Conservation (phyloP, 2,329 filamentous ascomycete species). For the Clonostachys sp. region DNA sequence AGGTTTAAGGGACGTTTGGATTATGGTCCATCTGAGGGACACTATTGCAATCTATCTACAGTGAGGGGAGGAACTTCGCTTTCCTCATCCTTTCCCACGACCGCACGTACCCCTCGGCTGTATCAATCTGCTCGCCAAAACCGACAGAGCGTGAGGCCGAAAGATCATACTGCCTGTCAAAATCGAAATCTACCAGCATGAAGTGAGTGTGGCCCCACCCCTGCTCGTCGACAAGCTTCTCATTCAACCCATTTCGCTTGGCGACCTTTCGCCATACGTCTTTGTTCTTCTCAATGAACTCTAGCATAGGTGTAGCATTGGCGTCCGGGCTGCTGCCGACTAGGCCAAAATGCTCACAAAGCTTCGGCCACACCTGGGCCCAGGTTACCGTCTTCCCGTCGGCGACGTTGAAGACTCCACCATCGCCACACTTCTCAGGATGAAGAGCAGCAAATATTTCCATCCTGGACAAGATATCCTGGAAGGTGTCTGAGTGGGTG, state of each 20-base stretch:
- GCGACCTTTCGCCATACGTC: slow-evolving; percentile 5
- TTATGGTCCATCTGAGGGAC: too few relatives aligned
- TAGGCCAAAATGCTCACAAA: slow-evolving; percentile 8
- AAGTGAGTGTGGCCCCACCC: slow-evolving; percentile 5
- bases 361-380: slow-evolving; percentile 7
- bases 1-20: too few relatives aligned
- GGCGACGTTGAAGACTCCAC: slow-evolving; percentile 7
- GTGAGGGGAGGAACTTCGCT: slow-evolving; percentile 6
- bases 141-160: slow-evolving; percentile 5
- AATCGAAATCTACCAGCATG: slow-evolving; percentile 9
- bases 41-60: not conserved
- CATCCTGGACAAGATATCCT: slow-evolving; percentile 8
- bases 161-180: slow-evolving; percentile 10
- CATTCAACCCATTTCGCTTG: slow-evolving; percentile 2
- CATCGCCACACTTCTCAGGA: slow-evolving; percentile 4
- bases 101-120: slow-evolving; percentile 4
- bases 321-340: not conserved
- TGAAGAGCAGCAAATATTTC: slow-evolving; percentile 8
- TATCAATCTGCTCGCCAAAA: slow-evolving; percentile 7
- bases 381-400: slow-evolving; percentile 6
- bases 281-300: slow-evolving; percentile 6
- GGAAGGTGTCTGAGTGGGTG: slow-evolving; percentile 9
- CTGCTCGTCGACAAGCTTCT: slow-evolving; percentile 1
- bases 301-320: slow-evolving; percentile 1
- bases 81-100: slow-evolving; percentile 7